Percentiles rank a stretch among this genome's conserved stretches.
Evolutionary conservation across 2,329 filamentous ascomycete genomes (phyloP).

Genomic region (Aureobasidium sp.): DNA sequence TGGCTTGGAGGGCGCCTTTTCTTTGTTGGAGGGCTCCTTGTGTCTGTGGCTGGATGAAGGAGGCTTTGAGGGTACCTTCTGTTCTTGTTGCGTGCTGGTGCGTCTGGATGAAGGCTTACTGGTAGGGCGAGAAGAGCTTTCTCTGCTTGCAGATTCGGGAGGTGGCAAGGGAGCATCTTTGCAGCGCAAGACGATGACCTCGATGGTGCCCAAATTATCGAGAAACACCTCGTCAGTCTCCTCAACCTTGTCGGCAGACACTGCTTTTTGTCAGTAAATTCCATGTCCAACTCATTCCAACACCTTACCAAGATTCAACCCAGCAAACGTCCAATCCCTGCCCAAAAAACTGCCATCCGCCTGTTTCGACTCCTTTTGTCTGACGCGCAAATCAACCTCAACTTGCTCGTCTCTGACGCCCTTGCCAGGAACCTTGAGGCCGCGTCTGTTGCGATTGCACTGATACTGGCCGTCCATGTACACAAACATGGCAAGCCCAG

Average conservation of each 20-base stretch:
- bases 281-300: neutral
- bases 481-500: conserved; percentile 48
- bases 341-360: conserved; percentile 43
- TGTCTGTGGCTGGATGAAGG: neutral
- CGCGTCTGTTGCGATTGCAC: conserved; percentile 47
- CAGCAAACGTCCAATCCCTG: conserved; percentile 48
- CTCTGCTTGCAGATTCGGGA: neutral
- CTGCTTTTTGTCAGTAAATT: conserved; percentile 24
- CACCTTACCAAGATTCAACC: conserved; percentile 39
- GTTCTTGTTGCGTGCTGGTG: neutral
- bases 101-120: conserved; percentile 9
- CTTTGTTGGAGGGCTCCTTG: conserved; percentile 12
- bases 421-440: conserved; percentile 31
- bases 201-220: conserved; percentile 41
- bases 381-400: conserved; percentile 43
- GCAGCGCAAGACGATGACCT: conserved; percentile 42
- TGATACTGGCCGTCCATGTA: conserved; percentile 53
- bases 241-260: conserved; percentile 32
- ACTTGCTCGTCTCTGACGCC: conserved; percentile 27
- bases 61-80: neutral
- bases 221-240: conserved; percentile 26
- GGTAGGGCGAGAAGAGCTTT: neutral
- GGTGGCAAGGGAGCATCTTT: conserved; percentile 23
- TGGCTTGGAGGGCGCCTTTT: conserved; percentile 6
- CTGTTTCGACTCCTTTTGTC: conserved; percentile 48